Percentiles rank a stretch among this genome's conserved stretches.
phyloP scores from a whole-genome alignment of 768 basidiomycete genomes.

The Cubamyces lactineus region DNA sequence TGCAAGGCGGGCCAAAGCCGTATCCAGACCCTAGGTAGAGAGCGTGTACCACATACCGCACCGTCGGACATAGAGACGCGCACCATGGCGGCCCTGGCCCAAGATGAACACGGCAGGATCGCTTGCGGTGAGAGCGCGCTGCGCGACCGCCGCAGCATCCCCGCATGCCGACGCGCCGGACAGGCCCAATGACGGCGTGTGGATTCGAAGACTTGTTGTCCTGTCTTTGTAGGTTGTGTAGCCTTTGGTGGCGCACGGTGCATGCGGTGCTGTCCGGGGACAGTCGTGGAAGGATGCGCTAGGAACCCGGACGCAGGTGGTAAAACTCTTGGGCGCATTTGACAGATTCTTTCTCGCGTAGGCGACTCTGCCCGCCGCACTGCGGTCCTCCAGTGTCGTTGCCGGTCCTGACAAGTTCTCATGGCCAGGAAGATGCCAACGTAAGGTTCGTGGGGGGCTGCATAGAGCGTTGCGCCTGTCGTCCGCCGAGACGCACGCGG shows the following conservation, averaged over 20 bases:
- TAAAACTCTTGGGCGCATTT: not conserved
- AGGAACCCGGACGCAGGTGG: not conserved
- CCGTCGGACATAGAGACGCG: conserved; percentile 4
- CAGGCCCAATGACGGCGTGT: conserved; percentile 4
- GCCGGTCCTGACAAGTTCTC: not conserved
- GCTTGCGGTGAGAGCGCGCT: not conserved
- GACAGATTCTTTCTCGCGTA: conserved; percentile 10
- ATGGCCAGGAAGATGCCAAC: conserved; percentile 1
- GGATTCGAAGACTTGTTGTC: conserved; percentile 15
- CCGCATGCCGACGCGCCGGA: not conserved
- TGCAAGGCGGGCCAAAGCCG: conserved; percentile 10
- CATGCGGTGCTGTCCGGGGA: conserved; percentile 4
- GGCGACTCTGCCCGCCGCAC: conserved; percentile 2
- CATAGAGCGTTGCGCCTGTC: too few relatives aligned
- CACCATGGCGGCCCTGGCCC: not conserved
- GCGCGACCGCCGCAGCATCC: not conserved
- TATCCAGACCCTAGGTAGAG: not conserved
- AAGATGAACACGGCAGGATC: not conserved
- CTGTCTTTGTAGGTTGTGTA: conserved; percentile 12
- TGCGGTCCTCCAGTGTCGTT: not conserved
- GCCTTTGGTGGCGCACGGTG: not conserved
- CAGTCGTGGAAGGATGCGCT: conserved; percentile 9
- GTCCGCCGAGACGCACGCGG: too few relatives aligned
- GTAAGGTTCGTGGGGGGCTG: not conserved
- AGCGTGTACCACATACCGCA: conserved; percentile 5